These are phyloP conservation scores for Apiospora hydei DNA, from an alignment of 2,329 filamentous ascomycete genomes.

Conservation along the genomic window DNA sequence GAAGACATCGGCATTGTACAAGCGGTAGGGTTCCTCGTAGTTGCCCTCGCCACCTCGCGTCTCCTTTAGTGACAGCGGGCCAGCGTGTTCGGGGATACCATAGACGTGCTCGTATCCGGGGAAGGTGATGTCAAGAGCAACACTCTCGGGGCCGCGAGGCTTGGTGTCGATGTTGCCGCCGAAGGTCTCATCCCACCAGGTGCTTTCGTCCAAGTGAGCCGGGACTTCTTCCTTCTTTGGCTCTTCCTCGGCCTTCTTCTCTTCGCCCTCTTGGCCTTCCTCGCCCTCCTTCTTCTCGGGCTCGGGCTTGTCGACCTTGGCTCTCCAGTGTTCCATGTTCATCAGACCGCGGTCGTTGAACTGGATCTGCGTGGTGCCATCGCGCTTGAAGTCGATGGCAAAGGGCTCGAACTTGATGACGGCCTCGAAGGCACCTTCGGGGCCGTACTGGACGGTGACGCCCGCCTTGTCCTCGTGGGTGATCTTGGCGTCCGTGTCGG, in stretches of 20 bases:
- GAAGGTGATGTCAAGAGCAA: slow-evolving; percentile 91
- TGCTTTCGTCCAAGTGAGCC: slow-evolving; percentile 76
- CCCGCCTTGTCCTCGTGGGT: slow-evolving; percentile 70
- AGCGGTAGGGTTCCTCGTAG: slow-evolving; percentile 86
- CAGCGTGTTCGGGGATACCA: slow-evolving; percentile 92
- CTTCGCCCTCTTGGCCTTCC: slow-evolving; percentile 33
- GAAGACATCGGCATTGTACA: slow-evolving; percentile 98
- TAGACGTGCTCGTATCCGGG: slow-evolving; percentile 91
- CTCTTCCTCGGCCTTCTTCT: slow-evolving; percentile 46
- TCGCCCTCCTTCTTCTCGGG: slow-evolving; percentile 57
- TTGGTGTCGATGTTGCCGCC: slow-evolving; percentile 95
- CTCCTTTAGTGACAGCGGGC: slow-evolving; percentile 85
- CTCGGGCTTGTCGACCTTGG: slow-evolving; percentile 73
- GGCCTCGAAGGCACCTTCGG: slow-evolving; percentile 78
- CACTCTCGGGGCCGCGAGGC: slow-evolving; percentile 91
- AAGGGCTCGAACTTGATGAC: slow-evolving; percentile 86
- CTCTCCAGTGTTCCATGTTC: slow-evolving; percentile 95
- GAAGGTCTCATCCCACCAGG: slow-evolving; percentile 98
- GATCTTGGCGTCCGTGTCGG: slow-evolving; percentile 76
- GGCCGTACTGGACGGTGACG: slow-evolving; percentile 82
- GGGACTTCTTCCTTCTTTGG: slow-evolving; percentile 48
- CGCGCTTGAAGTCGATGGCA: slow-evolving; percentile 83
- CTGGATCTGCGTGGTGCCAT: slow-evolving; percentile 82
- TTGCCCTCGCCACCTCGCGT: slow-evolving; percentile 88
- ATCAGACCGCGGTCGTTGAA: slow-evolving; percentile 90